Evolutionary conservation across 768 basidiomycete species (phyloP).

Genomic region (Cystobasidiopsis lactophilus): DNA sequence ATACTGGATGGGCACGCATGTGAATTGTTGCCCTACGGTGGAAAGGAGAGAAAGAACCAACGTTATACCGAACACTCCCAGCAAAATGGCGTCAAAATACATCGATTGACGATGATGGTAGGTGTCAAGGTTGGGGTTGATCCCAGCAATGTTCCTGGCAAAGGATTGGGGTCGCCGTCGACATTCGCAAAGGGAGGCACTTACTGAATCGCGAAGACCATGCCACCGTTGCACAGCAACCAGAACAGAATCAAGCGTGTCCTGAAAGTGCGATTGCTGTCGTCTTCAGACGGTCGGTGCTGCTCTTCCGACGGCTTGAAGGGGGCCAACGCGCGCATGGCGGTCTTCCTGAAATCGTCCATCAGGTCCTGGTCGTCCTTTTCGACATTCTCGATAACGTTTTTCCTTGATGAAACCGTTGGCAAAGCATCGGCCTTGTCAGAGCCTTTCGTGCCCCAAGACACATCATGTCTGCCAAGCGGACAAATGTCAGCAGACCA

Average conservation of each 20-base stretch:
- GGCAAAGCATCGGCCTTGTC: slow-evolving; percentile 84
- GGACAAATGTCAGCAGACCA: too few relatives aligned
- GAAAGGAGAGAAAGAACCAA: too few relatives aligned
- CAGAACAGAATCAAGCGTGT: slow-evolving; percentile 32
- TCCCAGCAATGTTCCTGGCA: background rate
- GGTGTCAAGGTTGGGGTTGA: background rate
- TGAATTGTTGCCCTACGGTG: too few relatives aligned
- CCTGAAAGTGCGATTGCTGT: slow-evolving; percentile 78
- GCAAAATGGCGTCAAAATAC: background rate
- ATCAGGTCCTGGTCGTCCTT: slow-evolving; percentile 35
- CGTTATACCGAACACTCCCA: background rate
- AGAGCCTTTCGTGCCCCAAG: slow-evolving; percentile 80
- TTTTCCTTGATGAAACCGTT: slow-evolving; percentile 63
- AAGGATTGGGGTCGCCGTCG: too few relatives aligned
- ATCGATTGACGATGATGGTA: background rate
- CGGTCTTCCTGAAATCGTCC: background rate
- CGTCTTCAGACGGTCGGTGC: slow-evolving; percentile 46
- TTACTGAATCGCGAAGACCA: background rate
- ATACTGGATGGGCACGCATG: too few relatives aligned
- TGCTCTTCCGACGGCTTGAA: slow-evolving; percentile 28
- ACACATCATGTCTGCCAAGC: slow-evolving; percentile 47
- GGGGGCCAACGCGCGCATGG: background rate
- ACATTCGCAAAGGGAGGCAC: too few relatives aligned
- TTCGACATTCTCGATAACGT: slow-evolving; percentile 63
- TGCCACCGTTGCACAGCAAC: slow-evolving; percentile 4